A percentile compares a stretch with the other conserved stretches of the same genome.
phyloP scores from a whole-genome alignment of 768 basidiomycete genomes.

The Termitomyces sp. region DNA sequence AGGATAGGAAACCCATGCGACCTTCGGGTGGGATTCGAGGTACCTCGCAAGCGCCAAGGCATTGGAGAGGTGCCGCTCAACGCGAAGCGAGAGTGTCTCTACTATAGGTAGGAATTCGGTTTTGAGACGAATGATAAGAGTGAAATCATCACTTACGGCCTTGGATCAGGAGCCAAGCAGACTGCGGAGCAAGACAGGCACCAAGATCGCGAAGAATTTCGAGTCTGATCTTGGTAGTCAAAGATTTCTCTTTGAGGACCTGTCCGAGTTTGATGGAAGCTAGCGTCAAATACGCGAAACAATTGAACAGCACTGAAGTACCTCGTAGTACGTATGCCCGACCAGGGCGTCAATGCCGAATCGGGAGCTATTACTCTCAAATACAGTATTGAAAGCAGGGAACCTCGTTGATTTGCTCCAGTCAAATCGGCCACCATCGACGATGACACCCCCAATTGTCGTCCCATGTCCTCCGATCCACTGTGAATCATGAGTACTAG shows the following conservation, averaged over 20 bases:
- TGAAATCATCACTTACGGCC: conserved; percentile 26
- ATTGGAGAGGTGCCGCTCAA: conserved; percentile 58
- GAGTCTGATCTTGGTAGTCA: conserved; percentile 31
- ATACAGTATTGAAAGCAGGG: conserved; percentile 20
- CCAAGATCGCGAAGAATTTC: conserved; percentile 60
- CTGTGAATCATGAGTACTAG: conserved; percentile 41
- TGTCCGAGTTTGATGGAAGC: background rate
- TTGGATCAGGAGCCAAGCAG: conserved; percentile 55
- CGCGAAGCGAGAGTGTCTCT: conserved; percentile 60
- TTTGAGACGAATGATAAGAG: background rate
- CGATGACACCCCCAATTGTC: conserved; percentile 60
- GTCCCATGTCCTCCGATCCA: conserved; percentile 72
- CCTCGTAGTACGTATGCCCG: conserved; percentile 16
- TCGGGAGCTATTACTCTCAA: conserved; percentile 4
- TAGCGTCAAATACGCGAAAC: background rate
- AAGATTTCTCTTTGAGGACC: conserved; percentile 17
- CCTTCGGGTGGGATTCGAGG: conserved; percentile 52
- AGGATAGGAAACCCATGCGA: conserved; percentile 65
- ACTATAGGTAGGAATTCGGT: conserved; percentile 20
- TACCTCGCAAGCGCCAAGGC: conserved; percentile 40
- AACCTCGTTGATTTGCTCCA: conserved; percentile 51
- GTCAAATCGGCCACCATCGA: conserved; percentile 63
- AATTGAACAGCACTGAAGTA: background rate
- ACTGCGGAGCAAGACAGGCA: conserved; percentile 52
- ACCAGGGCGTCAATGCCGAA: conserved; percentile 7